Percentiles rank a stretch among this genome's conserved stretches.
Evolutionary conservation across 495 filamentous ascomycete genomes (phyloP).

Genomic region (Lasiosphaeria ovina): DNA sequence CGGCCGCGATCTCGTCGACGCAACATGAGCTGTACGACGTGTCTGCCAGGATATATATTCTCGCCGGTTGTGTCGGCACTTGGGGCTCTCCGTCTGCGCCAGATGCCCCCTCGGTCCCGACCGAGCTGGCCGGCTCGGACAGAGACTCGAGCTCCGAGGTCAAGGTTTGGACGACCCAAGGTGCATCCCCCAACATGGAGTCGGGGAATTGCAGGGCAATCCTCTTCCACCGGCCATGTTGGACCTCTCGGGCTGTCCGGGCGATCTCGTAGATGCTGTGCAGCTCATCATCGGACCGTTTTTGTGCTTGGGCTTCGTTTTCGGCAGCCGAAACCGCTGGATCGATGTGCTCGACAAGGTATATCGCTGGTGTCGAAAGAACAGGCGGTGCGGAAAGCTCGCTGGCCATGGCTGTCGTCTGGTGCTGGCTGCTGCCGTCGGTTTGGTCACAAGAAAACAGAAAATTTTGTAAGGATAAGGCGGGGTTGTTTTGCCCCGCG

Average conservation of each 20-base stretch:
- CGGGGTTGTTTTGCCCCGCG: constrained; percentile 24
- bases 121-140: neutral
- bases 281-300: constrained; percentile 68
- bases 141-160: constrained; percentile 50
- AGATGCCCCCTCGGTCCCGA: neutral
- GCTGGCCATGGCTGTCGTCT: constrained; percentile 27
- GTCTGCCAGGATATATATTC: constrained; percentile 85
- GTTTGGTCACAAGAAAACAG: neutral
- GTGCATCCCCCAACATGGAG: constrained; percentile 81
- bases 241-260: constrained; percentile 74
- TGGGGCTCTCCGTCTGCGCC: constrained; percentile 9
- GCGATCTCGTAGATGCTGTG: constrained; percentile 80
- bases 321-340: constrained; percentile 37
- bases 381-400: constrained; percentile 59
- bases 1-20: constrained; percentile 94
- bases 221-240: constrained; percentile 63
- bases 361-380: constrained; percentile 83
- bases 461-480: constrained; percentile 14
- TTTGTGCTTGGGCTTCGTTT: constrained; percentile 34
- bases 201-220: constrained; percentile 96
- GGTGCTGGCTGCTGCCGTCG: neutral
- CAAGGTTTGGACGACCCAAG: constrained; percentile 71
- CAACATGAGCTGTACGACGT: constrained; percentile 97
- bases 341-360: constrained; percentile 64
- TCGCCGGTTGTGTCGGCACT: constrained; percentile 26